phyloP scores from a whole-genome alignment of 2,329 filamentous ascomycete genomes.

The Talaromyces verruculosus region DNA sequence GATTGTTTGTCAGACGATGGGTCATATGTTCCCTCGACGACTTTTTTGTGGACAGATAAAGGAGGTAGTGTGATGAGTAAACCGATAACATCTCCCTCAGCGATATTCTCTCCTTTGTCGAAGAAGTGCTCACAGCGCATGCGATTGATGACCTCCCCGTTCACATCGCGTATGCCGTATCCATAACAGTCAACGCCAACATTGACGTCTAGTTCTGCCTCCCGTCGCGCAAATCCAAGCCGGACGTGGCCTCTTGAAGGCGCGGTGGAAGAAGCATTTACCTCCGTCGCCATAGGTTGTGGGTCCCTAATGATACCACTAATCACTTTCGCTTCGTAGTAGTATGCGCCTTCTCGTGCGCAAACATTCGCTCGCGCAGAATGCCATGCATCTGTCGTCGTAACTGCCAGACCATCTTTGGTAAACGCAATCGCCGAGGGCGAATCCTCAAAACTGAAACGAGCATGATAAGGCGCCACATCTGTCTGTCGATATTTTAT shows the following conservation, averaged over 20 bases:
- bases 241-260: constrained; percentile 45
- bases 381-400: constrained; percentile 88
- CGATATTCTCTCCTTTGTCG: constrained; percentile 71
- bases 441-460: constrained; percentile 90
- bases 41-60: constrained; percentile 79
- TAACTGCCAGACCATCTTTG: constrained; percentile 71
- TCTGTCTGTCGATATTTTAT: constrained; percentile 92
- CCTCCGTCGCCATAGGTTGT: constrained; percentile 26
- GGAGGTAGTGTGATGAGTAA: constrained; percentile 89
- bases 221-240: constrained; percentile 49
- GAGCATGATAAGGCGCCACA: constrained; percentile 74
- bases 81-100: constrained; percentile 90
- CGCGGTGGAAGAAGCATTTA: constrained; percentile 26
- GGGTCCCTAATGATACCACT: constrained; percentile 56
- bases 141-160: constrained; percentile 89
- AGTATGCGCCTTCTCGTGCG: constrained; percentile 83
- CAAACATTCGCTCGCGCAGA: constrained; percentile 89
- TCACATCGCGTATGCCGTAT: constrained; percentile 85
- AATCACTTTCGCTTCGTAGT: constrained; percentile 90
- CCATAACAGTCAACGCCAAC: constrained; percentile 93
- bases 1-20: constrained; percentile 66
- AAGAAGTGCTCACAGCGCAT: constrained; percentile 92
- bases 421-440: constrained; percentile 83
- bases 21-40: constrained; percentile 85
- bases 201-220: constrained; percentile 50